Percentiles rank a stretch among this genome's conserved stretches.
phyloP scores from a whole-genome alignment of 225 moss, liverwort and hornwort species.

The Pseudisothecium myosuroides region DNA sequence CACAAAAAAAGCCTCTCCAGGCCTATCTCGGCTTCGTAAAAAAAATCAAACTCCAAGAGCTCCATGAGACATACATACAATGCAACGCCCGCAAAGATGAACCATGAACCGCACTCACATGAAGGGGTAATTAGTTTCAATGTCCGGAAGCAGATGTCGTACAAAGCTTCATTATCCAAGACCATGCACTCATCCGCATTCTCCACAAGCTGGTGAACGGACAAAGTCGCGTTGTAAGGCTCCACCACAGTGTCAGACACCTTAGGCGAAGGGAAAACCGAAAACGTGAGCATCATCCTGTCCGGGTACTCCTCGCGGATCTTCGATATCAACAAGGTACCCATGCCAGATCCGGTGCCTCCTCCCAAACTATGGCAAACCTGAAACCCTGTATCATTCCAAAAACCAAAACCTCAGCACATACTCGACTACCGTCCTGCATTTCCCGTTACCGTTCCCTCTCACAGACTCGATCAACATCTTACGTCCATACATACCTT shows the following conservation, averaged over 20 bases:
- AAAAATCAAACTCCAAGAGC: rapidly evolving
- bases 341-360: constrained; percentile 22
- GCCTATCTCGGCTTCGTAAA: rapidly evolving
- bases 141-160: constrained; percentile 26
- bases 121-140: constrained; percentile 23
- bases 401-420: neutral
- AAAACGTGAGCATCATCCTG: constrained; percentile 25
- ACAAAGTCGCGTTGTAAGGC: constrained; percentile 29
- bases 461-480: no score
- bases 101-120: neutral
- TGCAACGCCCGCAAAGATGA: no score
- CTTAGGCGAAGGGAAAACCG: constrained; percentile 16
- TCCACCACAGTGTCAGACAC: constrained; percentile 27
- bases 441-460: no score
- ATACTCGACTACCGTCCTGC: no score
- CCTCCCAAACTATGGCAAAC: constrained; percentile 26
- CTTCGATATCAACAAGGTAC: constrained; percentile 25
- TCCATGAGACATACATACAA: no score
- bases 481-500: neutral
- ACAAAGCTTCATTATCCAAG: constrained; percentile 24
- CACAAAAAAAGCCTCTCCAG: no score
- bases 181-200: constrained; percentile 39
- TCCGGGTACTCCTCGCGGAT: constrained; percentile 29
- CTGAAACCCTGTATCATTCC: constrained; percentile 3
- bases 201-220: constrained; percentile 28